Evolutionary conservation across 306 rosid species (phyloP), one percentile per base, ranked within the genome.

Genomic region (Rosa rugosa): DNA sequence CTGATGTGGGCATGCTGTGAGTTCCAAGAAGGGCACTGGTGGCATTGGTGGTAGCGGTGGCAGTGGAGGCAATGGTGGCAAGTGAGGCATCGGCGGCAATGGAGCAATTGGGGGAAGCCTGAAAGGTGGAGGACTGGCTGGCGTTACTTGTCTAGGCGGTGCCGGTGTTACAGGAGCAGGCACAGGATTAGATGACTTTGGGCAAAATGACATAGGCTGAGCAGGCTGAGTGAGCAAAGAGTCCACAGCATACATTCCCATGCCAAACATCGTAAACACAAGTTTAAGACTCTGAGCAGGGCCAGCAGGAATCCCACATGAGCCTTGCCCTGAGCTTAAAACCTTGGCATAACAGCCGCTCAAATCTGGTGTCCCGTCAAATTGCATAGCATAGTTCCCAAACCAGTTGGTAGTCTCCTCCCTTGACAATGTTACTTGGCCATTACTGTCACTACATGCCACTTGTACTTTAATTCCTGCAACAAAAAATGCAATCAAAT

Each of bases 361-460:
- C 80, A 94, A 79, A 69, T 92, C 97, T 0, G 97, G 97, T 31
- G 91, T 76, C 0, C 97, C 98, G 59, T 94, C 97, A 11, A 94
- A 83, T 74, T 80, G 88, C 83, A 94, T 81, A 3, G 81, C 84
- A 66, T 85, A 94, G 86, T 79, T 81, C 25, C 98, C 98, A 27
- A 94, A 89, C 92, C 84, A 85, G 23, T 92, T 94, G 3, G 97
- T 92, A 13, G 88, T 88, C 86, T 89, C 97, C 67, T 94, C 97
- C 80, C 97, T 90, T 80, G 94, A 83, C 90, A 87, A 73, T 78
- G 75, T 71, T 41, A 85, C 73, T 74, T 88, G 73, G 18, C 98
- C 98, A 64, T 87, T 87, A 27, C 92, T 73, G 77, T 92, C 88
- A 5, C 81, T 82, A 63, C 98, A 94, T 23, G 89, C 71, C 75